phyloP scores from a whole-genome alignment of 257 asterid species.

The Misopates orontium region DNA sequence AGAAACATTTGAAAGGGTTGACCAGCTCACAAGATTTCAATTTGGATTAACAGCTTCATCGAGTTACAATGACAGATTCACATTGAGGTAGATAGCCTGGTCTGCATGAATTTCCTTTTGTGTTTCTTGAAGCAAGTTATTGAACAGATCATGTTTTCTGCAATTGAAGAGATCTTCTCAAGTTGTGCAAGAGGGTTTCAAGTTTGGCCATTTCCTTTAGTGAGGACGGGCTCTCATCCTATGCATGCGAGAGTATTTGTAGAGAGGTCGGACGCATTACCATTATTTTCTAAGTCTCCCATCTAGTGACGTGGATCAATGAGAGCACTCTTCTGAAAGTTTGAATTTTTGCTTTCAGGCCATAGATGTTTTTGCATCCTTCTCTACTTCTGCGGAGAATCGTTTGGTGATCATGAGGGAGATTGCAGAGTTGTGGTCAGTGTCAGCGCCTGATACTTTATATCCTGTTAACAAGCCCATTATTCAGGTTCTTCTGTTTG shows the following conservation, averaged over 20 bases:
- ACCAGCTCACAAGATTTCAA: conserved; percentile 49
- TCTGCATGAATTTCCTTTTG: background rate
- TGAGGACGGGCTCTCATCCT: conserved; percentile 42
- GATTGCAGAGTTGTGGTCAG: conserved; percentile 65
- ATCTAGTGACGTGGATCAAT: conserved; percentile 3
- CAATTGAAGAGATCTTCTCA: conserved; percentile 78
- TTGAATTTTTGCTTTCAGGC: conserved; percentile 56
- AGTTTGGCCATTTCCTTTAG: conserved; percentile 43
- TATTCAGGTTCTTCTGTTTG: conserved; percentile 52
- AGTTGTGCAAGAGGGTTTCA: conserved; percentile 81
- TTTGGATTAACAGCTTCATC: conserved; percentile 44
- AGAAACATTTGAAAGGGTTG: conserved; percentile 70
- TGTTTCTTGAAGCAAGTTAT: conserved; percentile 21
- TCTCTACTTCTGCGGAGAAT: conserved; percentile 59
- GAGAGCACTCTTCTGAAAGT: conserved; percentile 20
- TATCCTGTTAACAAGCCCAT: conserved; percentile 74
- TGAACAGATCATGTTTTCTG: conserved; percentile 24
- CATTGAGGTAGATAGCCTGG: conserved; percentile 53
- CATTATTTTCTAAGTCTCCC: conserved; percentile 9
- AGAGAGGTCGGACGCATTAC: conserved; percentile 61
- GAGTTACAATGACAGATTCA: conserved; percentile 65
- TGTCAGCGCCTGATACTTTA: conserved; percentile 50
- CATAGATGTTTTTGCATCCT: conserved; percentile 83
- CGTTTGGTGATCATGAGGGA: conserved; percentile 72
- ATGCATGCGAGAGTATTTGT: conserved; percentile 54